These are phyloP conservation scores for Hericium alpestre DNA, from an alignment of 768 basidiomycete genomes.

Conservation along the genomic window DNA sequence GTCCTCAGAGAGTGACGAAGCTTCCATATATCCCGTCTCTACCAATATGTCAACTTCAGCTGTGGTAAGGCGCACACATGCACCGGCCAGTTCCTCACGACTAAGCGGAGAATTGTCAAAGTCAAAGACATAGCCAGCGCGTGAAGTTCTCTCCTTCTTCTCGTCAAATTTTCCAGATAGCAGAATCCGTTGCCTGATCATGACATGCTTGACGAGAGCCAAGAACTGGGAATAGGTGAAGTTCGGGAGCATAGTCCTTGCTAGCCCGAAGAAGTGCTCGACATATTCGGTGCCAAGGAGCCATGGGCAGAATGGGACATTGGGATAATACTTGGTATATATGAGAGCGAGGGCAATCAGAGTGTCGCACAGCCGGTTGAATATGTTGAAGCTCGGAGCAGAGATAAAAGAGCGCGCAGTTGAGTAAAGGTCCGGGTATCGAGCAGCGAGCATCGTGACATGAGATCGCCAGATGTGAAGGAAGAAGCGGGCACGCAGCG, in stretches of 20 bases:
- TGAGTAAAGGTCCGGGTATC: constrained; percentile 17
- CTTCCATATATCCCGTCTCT: neutral
- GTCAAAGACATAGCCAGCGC: constrained; percentile 17
- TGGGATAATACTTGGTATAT: constrained; percentile 13
- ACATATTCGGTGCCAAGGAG: constrained; percentile 17
- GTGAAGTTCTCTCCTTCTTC: constrained; percentile 3
- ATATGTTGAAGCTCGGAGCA: constrained; percentile 18
- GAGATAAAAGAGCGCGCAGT: constrained; percentile 16
- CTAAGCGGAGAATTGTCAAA: constrained; percentile 9
- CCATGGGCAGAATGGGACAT: constrained; percentile 18
- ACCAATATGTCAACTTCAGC: neutral
- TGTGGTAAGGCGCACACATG: neutral
- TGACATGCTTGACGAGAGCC: constrained; percentile 18
- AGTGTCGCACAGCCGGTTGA: constrained; percentile 20
- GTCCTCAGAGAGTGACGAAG: neutral
- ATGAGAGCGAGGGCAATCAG: constrained; percentile 15
- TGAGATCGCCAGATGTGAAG: constrained; percentile 16
- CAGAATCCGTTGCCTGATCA: constrained; percentile 18
- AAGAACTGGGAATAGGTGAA: constrained; percentile 20
- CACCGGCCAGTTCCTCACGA: neutral
- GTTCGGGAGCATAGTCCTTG: constrained; percentile 17
- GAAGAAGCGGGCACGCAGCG: constrained; percentile 13
- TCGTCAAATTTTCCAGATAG: constrained; percentile 5
- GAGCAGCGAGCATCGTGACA: constrained; percentile 5
- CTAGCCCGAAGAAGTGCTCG: constrained; percentile 9